A percentile compares a stretch with the other conserved stretches of the same genome.
Conservation (phyloP, 352 stramenopile genomes). For the Halophytophthora batemanensis region DNA sequence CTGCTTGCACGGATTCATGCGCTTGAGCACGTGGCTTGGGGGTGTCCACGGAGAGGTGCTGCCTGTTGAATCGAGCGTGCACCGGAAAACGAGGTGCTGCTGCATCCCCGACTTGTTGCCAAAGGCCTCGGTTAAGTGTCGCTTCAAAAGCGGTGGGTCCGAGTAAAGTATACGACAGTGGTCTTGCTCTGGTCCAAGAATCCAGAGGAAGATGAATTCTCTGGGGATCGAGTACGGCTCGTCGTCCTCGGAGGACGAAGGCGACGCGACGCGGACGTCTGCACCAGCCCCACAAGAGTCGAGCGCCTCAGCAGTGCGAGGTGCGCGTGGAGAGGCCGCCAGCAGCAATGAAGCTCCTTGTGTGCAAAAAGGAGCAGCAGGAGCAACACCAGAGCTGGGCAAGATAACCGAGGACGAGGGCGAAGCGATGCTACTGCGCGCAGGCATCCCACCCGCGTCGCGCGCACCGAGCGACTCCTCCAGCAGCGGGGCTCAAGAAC, state of each 20-base stretch:
- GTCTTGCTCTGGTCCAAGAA: too few relatives aligned
- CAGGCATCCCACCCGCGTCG: constrained; percentile 34
- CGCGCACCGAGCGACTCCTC: neutral
- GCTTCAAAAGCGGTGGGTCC: too few relatives aligned
- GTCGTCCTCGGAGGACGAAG: constrained; percentile 28
- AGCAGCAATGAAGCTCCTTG: neutral
- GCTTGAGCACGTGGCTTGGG: too few relatives aligned
- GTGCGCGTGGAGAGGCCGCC: too few relatives aligned
- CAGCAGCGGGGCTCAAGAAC: constrained; percentile 45
- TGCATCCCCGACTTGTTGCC: too few relatives aligned
- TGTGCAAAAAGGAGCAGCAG: neutral
- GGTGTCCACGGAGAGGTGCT: too few relatives aligned
- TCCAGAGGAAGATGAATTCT: constrained; percentile 48
- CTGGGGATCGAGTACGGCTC: constrained; percentile 37
- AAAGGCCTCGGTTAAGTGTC: too few relatives aligned
- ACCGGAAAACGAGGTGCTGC: too few relatives aligned
- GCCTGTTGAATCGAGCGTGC: too few relatives aligned
- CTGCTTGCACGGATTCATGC: too few relatives aligned
- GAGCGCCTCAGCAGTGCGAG: too few relatives aligned
- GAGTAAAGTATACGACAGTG: too few relatives aligned
- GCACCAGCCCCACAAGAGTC: neutral
- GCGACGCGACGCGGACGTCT: neutral
- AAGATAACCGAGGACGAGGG: constrained; percentile 22
- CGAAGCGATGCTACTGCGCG: constrained; percentile 31
- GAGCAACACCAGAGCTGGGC: constrained; percentile 1